These are phyloP conservation scores for Brassica balearica DNA, from an alignment of 441 rosid species.

Conservation along the genomic window DNA sequence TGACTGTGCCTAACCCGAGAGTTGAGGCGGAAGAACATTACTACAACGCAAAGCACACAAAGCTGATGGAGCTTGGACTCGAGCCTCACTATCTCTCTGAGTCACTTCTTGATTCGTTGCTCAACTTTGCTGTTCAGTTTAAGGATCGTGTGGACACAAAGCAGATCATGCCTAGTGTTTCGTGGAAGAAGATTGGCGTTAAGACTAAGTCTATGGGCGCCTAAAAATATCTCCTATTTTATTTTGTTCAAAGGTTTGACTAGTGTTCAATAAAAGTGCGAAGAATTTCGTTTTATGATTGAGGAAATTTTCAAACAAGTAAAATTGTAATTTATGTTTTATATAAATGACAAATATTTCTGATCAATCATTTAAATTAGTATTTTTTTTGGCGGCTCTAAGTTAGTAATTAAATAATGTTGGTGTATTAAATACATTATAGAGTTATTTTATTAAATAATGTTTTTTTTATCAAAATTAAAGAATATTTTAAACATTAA, in stretches of 20 bases:
- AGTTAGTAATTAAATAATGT: background rate
- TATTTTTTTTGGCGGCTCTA: background rate
- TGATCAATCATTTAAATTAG: background rate
- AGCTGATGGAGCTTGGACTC: constrained; percentile 91
- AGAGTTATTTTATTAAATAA: background rate
- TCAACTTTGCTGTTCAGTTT: constrained; percentile 77
- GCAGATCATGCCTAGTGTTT: constrained; percentile 89
- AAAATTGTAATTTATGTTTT: background rate
- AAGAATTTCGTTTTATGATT: constrained; percentile 8
- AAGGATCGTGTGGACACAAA: constrained; percentile 81
- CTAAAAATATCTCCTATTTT: constrained; percentile 21
- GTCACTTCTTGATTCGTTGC: constrained; percentile 90
- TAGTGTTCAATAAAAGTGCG: background rate
- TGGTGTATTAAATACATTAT: background rate
- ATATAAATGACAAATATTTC: background rate
- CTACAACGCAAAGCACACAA: constrained; percentile 95
- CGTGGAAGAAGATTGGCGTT: constrained; percentile 87
- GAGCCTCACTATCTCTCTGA: constrained; percentile 87
- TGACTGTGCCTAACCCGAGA: constrained; percentile 87
- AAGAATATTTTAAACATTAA: background rate
- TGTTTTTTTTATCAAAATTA: background rate
- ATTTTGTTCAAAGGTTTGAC: background rate
- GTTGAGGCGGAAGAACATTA: constrained; percentile 98
- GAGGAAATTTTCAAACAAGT: constrained; percentile 1
- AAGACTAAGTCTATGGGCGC: constrained; percentile 74